Conservation (phyloP, 1,139 yeast genomes). For the Candida pseudoviswanathii region DNA sequence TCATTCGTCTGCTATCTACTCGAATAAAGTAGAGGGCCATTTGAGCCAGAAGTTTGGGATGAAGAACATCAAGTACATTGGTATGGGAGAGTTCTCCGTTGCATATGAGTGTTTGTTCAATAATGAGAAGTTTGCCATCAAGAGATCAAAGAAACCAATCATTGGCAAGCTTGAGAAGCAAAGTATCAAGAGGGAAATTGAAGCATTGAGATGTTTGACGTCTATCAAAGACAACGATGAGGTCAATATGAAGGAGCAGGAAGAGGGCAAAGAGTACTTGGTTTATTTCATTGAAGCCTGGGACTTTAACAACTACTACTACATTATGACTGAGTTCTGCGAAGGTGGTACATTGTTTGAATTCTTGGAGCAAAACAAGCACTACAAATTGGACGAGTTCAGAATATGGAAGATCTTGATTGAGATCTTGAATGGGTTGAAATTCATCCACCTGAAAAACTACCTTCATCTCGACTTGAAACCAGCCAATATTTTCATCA, state of each 20-base stretch:
- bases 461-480: slow-evolving; percentile 86
- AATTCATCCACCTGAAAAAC: slow-evolving; percentile 75
- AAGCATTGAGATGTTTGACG: slow-evolving; percentile 45
- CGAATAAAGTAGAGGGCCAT: slow-evolving; percentile 52
- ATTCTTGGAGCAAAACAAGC: slow-evolving; percentile 70
- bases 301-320: slow-evolving; percentile 74
- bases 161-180: slow-evolving; percentile 44
- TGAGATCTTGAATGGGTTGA: slow-evolving; percentile 77
- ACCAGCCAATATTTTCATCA: slow-evolving; percentile 92
- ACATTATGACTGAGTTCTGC: slow-evolving; percentile 93
- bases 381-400: slow-evolving; percentile 91
- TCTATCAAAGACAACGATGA: slow-evolving; percentile 43
- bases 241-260: slow-evolving; percentile 54
- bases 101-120: slow-evolving; percentile 79
- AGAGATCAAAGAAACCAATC: slow-evolving; percentile 65
- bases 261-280: slow-evolving; percentile 76
- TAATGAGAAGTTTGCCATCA: slow-evolving; percentile 76
- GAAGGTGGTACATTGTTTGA: slow-evolving; percentile 90
- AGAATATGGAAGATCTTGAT: slow-evolving; percentile 94
- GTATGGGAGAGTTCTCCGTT: slow-evolving; percentile 85
- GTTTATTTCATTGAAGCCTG: slow-evolving; percentile 83
- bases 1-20: slow-evolving; percentile 7
- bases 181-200: slow-evolving; percentile 43
- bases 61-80: slow-evolving; percentile 66
- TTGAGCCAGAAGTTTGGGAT: slow-evolving; percentile 66